A percentile compares a stretch with the other conserved stretches of the same genome.
These are phyloP conservation scores for Acer campestre DNA, from an alignment of 345 rosid genomes.

Conservation along the genomic window DNA sequence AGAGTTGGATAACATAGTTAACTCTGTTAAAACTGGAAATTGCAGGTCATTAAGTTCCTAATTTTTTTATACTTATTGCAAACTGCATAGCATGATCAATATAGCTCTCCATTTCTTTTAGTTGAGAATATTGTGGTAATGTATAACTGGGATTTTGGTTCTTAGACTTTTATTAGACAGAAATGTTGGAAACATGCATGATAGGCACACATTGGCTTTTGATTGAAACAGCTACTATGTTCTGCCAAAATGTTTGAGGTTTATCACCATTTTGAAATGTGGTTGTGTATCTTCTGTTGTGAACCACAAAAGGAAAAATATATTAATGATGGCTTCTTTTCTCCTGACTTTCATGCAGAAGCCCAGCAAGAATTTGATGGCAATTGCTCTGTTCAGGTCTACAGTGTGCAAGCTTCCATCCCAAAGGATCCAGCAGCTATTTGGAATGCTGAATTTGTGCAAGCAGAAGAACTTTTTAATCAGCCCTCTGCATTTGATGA, in stretches of 20 bases:
- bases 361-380: slow-evolving; percentile 74
- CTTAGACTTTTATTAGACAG: not conserved
- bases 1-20: too few relatives aligned
- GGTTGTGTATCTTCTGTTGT: not conserved
- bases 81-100: not conserved
- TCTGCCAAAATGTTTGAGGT: not conserved
- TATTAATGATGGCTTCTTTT: slow-evolving; percentile 9
- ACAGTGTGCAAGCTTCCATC: slow-evolving; percentile 80
- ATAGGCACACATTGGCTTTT: not conserved
- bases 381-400: slow-evolving; percentile 67
- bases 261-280: not conserved
- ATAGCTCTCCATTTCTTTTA: not conserved
- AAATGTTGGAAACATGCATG: not conserved
- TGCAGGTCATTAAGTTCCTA: not conserved
- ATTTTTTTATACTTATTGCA: not conserved
- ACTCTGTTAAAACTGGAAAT: not conserved
- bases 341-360: slow-evolving; percentile 48
- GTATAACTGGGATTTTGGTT: not conserved
- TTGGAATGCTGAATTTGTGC: slow-evolving; percentile 87
- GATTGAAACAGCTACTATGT: not conserved
- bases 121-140: not conserved
- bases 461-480: slow-evolving; percentile 83
- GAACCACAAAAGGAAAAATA: not conserved
- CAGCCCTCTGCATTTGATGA: slow-evolving; percentile 57
- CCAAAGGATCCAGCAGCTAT: slow-evolving; percentile 83